phyloP scores from a whole-genome alignment of 345 rosid genomes.

The Geranium brycei region DNA sequence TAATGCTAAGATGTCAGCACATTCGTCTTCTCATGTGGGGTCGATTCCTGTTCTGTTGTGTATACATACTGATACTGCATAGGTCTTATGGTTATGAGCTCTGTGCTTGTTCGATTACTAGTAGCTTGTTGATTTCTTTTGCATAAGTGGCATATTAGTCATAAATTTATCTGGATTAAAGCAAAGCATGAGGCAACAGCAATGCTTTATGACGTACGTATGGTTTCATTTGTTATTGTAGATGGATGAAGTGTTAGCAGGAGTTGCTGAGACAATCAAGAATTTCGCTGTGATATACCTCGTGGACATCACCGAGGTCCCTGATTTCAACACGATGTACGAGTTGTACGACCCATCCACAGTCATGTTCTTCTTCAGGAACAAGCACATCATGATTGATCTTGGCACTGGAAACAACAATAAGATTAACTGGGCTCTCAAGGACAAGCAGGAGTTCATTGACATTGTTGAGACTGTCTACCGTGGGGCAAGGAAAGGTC shows the following conservation, averaged over 20 bases:
- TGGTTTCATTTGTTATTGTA: conserved; percentile 11
- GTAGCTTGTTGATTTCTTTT: too few species aligned
- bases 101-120: too few species aligned
- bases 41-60: too few species aligned
- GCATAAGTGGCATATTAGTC: too few species aligned
- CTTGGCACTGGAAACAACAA: conserved; percentile 97
- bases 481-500: conserved; percentile 90
- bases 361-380: conserved; percentile 93
- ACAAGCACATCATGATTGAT: conserved; percentile 94
- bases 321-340: conserved; percentile 90
- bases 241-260: conserved; percentile 91
- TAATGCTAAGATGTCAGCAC: too few species aligned
- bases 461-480: conserved; percentile 87
- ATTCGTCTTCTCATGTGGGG: too few species aligned
- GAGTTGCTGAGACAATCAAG: conserved; percentile 88
- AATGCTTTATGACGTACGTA: not conserved
- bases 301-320: conserved; percentile 82
- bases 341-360: conserved; percentile 90
- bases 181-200: too few species aligned
- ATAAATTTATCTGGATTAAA: too few species aligned
- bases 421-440: conserved; percentile 96
- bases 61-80: too few species aligned
- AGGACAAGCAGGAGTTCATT: conserved; percentile 94
- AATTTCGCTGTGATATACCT: conserved; percentile 94
- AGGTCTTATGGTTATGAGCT: too few species aligned